Percentiles rank a stretch among this genome's conserved stretches.
phyloP scores from a whole-genome alignment of 2,329 filamentous ascomycete genomes.

The Trichocomaceae sp. region DNA sequence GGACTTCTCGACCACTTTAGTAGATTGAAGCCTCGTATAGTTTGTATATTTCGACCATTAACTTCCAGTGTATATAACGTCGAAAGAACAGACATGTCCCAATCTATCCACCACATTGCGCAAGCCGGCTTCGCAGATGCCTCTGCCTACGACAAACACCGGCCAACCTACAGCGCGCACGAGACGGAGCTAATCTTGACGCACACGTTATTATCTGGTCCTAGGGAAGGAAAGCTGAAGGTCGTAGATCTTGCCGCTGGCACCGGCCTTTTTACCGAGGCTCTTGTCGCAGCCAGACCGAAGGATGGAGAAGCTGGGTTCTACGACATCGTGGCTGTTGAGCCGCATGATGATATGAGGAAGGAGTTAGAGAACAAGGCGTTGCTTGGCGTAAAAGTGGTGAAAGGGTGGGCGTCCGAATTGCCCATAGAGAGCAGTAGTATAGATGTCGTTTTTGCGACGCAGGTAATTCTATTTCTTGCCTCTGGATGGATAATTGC shows the following conservation, averaged over 20 bases:
- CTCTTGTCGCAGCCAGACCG: constrained; percentile 47
- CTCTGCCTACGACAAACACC: constrained; percentile 58
- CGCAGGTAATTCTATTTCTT: constrained; percentile 50
- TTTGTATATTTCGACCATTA: neutral
- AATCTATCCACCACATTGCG: constrained; percentile 7
- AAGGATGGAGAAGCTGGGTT: constrained; percentile 36
- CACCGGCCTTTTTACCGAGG: constrained; percentile 64
- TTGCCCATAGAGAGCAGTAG: constrained; percentile 53
- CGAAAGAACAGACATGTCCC: neutral
- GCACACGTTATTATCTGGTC: constrained; percentile 33
- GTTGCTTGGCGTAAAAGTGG: constrained; percentile 49
- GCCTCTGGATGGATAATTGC: neutral
- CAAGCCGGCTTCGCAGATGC: constrained; percentile 57
- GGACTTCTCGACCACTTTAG: too few relatives aligned
- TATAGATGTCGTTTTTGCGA: constrained; percentile 60
- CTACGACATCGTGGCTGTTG: constrained; percentile 56
- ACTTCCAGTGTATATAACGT: neutral
- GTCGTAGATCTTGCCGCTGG: constrained; percentile 62
- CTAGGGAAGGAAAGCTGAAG: constrained; percentile 20
- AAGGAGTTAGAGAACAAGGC: constrained; percentile 53
- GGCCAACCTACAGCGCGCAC: constrained; percentile 58
- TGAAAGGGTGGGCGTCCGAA: constrained; percentile 52
- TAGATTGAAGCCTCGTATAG: too few relatives aligned
- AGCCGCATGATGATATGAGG: constrained; percentile 63
- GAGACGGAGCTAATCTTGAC: constrained; percentile 54